Evolutionary conservation across 257 asterid species (phyloP).

Genomic region (Catharanthus roseus): DNA sequence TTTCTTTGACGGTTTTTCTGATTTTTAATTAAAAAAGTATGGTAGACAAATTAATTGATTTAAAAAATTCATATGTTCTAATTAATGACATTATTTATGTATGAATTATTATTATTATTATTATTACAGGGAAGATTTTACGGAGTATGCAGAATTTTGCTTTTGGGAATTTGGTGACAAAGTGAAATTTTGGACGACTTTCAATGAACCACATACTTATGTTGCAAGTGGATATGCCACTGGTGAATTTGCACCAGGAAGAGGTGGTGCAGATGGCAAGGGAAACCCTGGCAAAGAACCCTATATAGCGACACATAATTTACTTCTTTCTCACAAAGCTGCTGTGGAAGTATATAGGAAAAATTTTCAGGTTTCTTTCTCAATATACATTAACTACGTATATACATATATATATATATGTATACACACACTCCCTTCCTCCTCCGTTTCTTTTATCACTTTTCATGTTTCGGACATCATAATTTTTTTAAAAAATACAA

Average conservation of each 20-base stretch:
- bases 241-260: background rate
- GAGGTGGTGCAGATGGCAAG: background rate
- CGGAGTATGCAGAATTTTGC: conserved; percentile 3
- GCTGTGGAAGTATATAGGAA: background rate
- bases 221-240: background rate
- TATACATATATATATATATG: no score
- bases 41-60: no score
- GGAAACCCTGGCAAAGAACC: background rate
- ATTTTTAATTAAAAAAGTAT: no score
- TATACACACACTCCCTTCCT: no score
- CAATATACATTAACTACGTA: no score
- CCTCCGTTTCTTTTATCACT: no score
- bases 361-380: background rate
- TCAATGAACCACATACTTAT: background rate
- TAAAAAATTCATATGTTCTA: no score
- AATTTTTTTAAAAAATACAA: no score
- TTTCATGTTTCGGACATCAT: no score
- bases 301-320: background rate
- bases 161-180: conserved; percentile 7
- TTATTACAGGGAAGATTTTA: conserved; percentile 5
- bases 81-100: no score
- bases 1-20: no score
- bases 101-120: no score
- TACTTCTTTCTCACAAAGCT: background rate
- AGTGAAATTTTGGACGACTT: background rate